Conservation (phyloP, 768 basidiomycete genomes). For the Piloderma croceum region DNA sequence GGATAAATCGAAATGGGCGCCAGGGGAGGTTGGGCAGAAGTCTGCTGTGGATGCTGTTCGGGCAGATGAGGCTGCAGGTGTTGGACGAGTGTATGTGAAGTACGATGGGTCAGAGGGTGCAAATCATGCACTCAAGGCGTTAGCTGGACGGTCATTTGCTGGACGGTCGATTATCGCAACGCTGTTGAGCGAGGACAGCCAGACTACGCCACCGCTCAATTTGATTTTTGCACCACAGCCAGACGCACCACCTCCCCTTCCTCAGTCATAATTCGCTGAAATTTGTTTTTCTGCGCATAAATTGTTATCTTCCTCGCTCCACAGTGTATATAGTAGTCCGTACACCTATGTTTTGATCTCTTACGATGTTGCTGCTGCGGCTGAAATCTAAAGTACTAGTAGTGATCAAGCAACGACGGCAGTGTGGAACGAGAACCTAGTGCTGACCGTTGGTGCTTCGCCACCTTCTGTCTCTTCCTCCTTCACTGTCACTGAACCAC, state of each 20-base stretch:
- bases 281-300: too few relatives aligned
- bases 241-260: constrained; percentile 75
- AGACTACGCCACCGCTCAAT: constrained; percentile 76
- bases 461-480: too few relatives aligned
- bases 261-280: constrained; percentile 35
- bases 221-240: constrained; percentile 83
- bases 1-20: constrained; percentile 73
- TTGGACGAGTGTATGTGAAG: constrained; percentile 94
- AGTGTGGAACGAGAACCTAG: too few relatives aligned
- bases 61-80: constrained; percentile 84
- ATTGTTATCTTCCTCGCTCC: constrained; percentile 12
- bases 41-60: constrained; percentile 62
- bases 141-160: constrained; percentile 87
- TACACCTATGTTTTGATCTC: constrained; percentile 7
- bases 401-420: too few relatives aligned
- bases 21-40: constrained; percentile 55
- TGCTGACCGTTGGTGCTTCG: too few relatives aligned
- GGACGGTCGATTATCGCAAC: constrained; percentile 86
- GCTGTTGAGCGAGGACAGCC: constrained; percentile 74
- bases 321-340: constrained; percentile 16
- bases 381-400: too few relatives aligned
- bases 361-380: too few relatives aligned
- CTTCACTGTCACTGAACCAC: too few relatives aligned
- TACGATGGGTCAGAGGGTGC: constrained; percentile 62
- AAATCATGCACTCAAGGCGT: constrained; percentile 66